Percentiles rank a stretch among this genome's conserved stretches.
Evolutionary conservation across 2,329 filamentous ascomycete species (phyloP).

Genomic region (Botrytis sinoallii): DNA sequence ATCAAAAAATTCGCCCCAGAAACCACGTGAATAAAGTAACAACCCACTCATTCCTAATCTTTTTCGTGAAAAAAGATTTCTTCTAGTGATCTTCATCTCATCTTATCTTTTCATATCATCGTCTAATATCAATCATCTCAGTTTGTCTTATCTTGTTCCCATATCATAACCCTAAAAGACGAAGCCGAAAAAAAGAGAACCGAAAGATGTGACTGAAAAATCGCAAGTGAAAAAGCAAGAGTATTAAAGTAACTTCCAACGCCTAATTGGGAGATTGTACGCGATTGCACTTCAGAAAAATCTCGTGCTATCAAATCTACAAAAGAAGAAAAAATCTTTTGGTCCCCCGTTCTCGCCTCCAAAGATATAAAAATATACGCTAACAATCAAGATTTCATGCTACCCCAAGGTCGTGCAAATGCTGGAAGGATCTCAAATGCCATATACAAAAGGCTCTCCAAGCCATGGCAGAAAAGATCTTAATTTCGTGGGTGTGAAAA

Average conservation of each 20-base stretch:
- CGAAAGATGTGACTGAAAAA: not conserved
- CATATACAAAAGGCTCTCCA: slow-evolving; percentile 35
- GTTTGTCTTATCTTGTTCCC: slow-evolving; percentile 5
- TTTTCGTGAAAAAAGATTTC: not conserved
- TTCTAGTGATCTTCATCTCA: slow-evolving; percentile 7
- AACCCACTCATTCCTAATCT: slow-evolving; percentile 3
- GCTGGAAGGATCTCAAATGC: slow-evolving; percentile 17
- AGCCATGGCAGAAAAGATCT: slow-evolving; percentile 29
- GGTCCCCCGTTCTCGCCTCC: not conserved
- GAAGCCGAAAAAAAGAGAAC: slow-evolving; percentile 3
- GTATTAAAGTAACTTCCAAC: slow-evolving; percentile 16
- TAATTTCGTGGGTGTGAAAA: slow-evolving; percentile 30
- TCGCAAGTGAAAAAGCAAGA: slow-evolving; percentile 7
- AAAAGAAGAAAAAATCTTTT: slow-evolving; percentile 9
- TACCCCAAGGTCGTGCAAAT: slow-evolving; percentile 16
- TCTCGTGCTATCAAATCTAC: slow-evolving; percentile 17
- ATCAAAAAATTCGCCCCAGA: not conserved
- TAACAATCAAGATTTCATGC: slow-evolving; percentile 20
- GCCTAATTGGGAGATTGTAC: slow-evolving; percentile 12
- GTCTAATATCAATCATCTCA: slow-evolving; percentile 16
- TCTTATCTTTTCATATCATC: slow-evolving; percentile 14
- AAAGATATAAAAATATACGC: slow-evolving; percentile 17
- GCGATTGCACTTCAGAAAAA: not conserved
- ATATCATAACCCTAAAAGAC: slow-evolving; percentile 15
- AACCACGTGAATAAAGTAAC: not conserved